Percentiles rank a stretch among this genome's conserved stretches.
These are phyloP conservation scores for Erodium chrysanthum DNA, from an alignment of 441 rosid genomes.

Conservation along the genomic window DNA sequence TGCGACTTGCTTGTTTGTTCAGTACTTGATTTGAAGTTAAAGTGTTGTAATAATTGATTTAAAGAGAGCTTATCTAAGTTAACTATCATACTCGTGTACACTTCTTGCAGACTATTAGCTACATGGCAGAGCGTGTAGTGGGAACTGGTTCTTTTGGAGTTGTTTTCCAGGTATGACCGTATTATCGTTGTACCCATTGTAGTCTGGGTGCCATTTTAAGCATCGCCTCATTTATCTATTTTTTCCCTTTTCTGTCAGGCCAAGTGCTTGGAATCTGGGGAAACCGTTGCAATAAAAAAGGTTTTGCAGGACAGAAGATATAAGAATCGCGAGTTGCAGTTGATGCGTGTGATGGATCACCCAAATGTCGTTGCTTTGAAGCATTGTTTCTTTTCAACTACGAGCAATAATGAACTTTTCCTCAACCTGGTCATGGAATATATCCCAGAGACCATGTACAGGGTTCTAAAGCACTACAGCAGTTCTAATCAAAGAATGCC, in stretches of 20 bases:
- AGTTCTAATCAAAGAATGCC: constrained; percentile 78
- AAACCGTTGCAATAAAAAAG: constrained; percentile 89
- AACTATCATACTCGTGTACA: background rate
- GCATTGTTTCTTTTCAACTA: constrained; percentile 96
- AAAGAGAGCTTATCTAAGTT: background rate
- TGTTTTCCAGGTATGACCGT: constrained; percentile 66
- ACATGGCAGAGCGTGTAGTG: constrained; percentile 94
- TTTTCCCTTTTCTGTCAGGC: constrained; percentile 38
- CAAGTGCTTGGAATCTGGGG: constrained; percentile 91
- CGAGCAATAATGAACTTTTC: constrained; percentile 78
- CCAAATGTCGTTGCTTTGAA: constrained; percentile 83
- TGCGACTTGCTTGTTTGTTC: background rate
- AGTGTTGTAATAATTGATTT: background rate
- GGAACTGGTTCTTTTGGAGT: constrained; percentile 95
- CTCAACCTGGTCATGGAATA: constrained; percentile 96
- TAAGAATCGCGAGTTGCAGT: constrained; percentile 86
- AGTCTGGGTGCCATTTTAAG: background rate
- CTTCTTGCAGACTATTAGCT: constrained; percentile 66
- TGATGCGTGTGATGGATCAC: constrained; percentile 91
- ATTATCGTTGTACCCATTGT: constrained; percentile 5
- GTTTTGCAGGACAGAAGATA: constrained; percentile 88
- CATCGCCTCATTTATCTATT: constrained; percentile 7
- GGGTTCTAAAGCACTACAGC: constrained; percentile 78
- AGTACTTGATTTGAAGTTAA: background rate
- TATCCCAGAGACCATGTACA: constrained; percentile 85